Evolutionary conservation across 2,329 filamentous ascomycete genomes (phyloP).

Genomic region (Colletotrichum simmondsii): DNA sequence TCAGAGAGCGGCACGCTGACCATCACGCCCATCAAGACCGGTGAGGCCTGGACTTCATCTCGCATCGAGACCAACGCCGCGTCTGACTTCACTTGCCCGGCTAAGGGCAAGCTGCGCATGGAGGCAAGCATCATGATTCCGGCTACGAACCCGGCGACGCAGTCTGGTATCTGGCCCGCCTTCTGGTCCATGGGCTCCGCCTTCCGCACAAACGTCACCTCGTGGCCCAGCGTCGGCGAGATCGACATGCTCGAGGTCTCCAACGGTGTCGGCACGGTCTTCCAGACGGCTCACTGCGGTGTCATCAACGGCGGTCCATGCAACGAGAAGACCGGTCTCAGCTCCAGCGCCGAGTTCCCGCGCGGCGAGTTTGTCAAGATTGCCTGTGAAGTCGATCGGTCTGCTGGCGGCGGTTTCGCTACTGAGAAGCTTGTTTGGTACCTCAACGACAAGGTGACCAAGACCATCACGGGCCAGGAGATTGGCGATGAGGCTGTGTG

Average conservation of each 20-base stretch:
- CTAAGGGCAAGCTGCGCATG: conserved; percentile 48
- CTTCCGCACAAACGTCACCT: conserved; percentile 49
- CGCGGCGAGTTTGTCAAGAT: conserved; percentile 47
- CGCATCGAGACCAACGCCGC: conserved; percentile 52
- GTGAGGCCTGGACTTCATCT: conserved; percentile 53
- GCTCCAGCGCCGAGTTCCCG: conserved; percentile 34
- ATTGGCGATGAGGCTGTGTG: conserved; percentile 43
- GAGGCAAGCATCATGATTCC: conserved; percentile 52
- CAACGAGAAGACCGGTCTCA: conserved; percentile 51
- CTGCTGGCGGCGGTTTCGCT: conserved; percentile 36
- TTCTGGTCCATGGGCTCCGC: conserved; percentile 56
- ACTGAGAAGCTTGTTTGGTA: conserved; percentile 48
- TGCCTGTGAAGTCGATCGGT: conserved; percentile 47
- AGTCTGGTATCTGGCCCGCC: conserved; percentile 57
- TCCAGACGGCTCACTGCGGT: conserved; percentile 56
- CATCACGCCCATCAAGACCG: conserved; percentile 41
- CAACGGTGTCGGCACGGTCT: conserved; percentile 49
- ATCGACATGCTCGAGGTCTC: conserved; percentile 57
- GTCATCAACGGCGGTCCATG: conserved; percentile 50
- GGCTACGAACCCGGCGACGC: conserved; percentile 36
- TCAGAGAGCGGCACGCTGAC: conserved; percentile 39
- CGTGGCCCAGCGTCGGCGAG: conserved; percentile 56
- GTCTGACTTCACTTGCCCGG: conserved; percentile 47
- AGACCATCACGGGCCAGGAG: conserved; percentile 40
- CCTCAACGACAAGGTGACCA: conserved; percentile 43